phyloP scores from a whole-genome alignment of 345 rosid species.

The Heritiera fomes region DNA sequence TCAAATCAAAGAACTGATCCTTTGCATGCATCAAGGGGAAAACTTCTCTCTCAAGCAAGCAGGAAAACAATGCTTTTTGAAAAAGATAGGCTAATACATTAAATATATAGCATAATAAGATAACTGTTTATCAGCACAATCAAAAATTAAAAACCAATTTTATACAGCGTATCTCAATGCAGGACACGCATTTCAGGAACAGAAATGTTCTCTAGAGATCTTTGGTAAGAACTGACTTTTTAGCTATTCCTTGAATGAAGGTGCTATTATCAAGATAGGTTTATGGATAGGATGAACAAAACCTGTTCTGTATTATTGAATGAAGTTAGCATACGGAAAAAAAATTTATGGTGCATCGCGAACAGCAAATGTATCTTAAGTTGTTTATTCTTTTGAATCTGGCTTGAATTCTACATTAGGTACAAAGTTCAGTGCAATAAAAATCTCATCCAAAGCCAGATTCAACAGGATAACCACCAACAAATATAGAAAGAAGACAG shows the following conservation, averaged over 20 bases:
- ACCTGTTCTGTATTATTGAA: not conserved
- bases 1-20: not conserved
- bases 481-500: not conserved
- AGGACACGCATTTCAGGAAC: not conserved
- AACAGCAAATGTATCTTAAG: not conserved
- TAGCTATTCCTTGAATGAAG: not conserved
- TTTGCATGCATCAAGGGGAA: not conserved
- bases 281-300: not conserved
- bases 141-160: not conserved
- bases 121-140: not conserved
- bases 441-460: conserved; percentile 5
- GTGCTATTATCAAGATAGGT: not conserved
- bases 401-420: not conserved
- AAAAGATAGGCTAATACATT: not conserved
- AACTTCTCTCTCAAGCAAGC: not conserved
- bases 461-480: not conserved
- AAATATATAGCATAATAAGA: not conserved
- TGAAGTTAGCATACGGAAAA: not conserved
- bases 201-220: not conserved
- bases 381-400: not conserved
- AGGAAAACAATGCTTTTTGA: not conserved
- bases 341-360: not conserved
- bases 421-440: not conserved
- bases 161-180: not conserved
- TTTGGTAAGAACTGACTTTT: not conserved